Percentiles rank a stretch among this genome's conserved stretches.
Evolutionary conservation across 2,329 filamentous ascomycete genomes (phyloP).

Genomic region (Cladobotryum mycophilum): DNA sequence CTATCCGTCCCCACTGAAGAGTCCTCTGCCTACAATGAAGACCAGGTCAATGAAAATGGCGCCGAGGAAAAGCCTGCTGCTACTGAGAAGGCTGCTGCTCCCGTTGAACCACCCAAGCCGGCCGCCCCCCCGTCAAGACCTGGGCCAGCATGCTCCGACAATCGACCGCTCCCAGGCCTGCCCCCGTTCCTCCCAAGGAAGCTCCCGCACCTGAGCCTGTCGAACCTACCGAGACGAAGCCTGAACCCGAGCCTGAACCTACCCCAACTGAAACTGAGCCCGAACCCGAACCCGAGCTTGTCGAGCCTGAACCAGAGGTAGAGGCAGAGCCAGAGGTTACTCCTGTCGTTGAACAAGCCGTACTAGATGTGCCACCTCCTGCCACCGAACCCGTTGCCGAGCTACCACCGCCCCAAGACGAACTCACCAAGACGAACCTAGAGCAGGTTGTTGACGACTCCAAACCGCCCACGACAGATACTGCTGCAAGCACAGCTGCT

Average conservation of each 20-base stretch:
- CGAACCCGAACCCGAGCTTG: slow-evolving; percentile 32
- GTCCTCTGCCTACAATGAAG: slow-evolving; percentile 46
- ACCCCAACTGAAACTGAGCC: slow-evolving; percentile 28
- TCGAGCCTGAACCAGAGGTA: slow-evolving; percentile 29
- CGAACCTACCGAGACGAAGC: slow-evolving; percentile 21
- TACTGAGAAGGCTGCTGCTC: slow-evolving; percentile 26
- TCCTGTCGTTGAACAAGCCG: slow-evolving; percentile 27
- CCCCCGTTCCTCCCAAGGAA: slow-evolving; percentile 48
- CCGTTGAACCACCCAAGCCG: slow-evolving; percentile 33
- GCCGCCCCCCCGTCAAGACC: slow-evolving; percentile 45
- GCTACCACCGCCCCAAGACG: slow-evolving; percentile 67
- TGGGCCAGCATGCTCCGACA: slow-evolving; percentile 72
- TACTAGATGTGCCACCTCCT: slow-evolving; percentile 17
- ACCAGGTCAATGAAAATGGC: slow-evolving; percentile 29
- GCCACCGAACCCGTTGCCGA: slow-evolving; percentile 46
- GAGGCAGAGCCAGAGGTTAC: slow-evolving; percentile 30
- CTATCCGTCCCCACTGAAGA: slow-evolving; percentile 65
- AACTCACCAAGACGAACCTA: slow-evolving; percentile 86
- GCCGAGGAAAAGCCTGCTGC: slow-evolving; percentile 28
- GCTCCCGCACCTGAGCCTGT: slow-evolving; percentile 38
- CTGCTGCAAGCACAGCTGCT: slow-evolving; percentile 80
- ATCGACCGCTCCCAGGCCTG: slow-evolving; percentile 51
- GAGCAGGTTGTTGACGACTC: slow-evolving; percentile 84
- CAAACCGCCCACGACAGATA: slow-evolving; percentile 68
- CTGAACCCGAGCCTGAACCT: slow-evolving; percentile 34